Conservation (phyloP, 345 rosid genomes). For the Ceriops zippeliana region DNA sequence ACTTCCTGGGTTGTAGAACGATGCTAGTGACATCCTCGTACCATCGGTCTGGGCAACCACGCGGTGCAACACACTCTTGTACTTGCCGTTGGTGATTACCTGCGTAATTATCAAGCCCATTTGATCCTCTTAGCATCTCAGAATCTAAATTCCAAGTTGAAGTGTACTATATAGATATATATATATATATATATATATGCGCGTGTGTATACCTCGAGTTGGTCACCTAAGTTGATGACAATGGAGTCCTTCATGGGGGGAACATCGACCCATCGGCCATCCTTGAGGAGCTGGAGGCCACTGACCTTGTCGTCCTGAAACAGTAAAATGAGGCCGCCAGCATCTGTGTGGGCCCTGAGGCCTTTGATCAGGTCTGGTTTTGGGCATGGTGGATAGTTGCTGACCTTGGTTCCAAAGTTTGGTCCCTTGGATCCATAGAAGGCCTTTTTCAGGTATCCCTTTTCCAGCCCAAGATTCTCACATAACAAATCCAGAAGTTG, state of each 20-base stretch:
- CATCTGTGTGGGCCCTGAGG: constrained; percentile 93
- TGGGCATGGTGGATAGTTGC: constrained; percentile 93
- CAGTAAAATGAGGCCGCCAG: constrained; percentile 83
- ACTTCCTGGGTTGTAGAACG: constrained; percentile 85
- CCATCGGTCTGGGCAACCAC: constrained; percentile 74
- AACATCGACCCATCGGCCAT: constrained; percentile 74
- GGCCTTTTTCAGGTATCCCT: constrained; percentile 66
- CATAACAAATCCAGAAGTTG: constrained; percentile 52
- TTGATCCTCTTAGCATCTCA: too few species aligned
- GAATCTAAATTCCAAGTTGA: too few species aligned
- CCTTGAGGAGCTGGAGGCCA: constrained; percentile 94
- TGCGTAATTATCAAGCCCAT: constrained; percentile 2
- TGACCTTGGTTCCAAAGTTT: constrained; percentile 76
- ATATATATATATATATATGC: too few species aligned
- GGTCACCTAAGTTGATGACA: constrained; percentile 92
- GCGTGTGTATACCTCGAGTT: constrained; percentile 55
- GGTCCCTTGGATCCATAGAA: constrained; percentile 75
- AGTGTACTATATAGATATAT: too few species aligned
- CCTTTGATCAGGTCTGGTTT: constrained; percentile 87
- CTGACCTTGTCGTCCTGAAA: constrained; percentile 90
- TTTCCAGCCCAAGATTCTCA: constrained; percentile 77
- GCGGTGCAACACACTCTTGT: constrained; percentile 80
- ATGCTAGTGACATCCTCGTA: constrained; percentile 81
- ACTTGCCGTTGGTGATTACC: constrained; percentile 92
- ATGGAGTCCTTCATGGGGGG: constrained; percentile 81